These are phyloP conservation scores for Chalciporus piperatus DNA, from an alignment of 768 basidiomycete genomes.

Conservation along the genomic window DNA sequence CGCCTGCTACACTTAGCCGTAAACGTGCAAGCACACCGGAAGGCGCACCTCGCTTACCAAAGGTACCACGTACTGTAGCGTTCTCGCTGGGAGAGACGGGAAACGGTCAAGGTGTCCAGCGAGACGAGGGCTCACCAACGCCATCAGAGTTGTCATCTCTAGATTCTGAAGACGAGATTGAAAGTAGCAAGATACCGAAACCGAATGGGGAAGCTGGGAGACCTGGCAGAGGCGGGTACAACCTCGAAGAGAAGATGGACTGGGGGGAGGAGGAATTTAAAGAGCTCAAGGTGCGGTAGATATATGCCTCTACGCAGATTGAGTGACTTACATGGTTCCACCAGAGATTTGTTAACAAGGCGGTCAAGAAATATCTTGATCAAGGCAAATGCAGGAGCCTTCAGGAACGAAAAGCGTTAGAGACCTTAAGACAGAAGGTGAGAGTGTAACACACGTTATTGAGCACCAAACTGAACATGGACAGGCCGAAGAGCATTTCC, in stretches of 20 bases:
- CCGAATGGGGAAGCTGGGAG: constrained; percentile 1
- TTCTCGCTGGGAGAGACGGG: too few species aligned
- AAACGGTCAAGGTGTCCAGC: too few species aligned
- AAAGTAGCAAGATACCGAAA: background rate
- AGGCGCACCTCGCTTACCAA: too few species aligned
- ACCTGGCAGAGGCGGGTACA: constrained; percentile 6
- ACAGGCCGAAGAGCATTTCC: background rate
- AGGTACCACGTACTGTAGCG: too few species aligned
- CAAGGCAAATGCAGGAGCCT: background rate
- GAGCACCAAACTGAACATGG: too few species aligned
- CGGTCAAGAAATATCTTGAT: constrained; percentile 2
- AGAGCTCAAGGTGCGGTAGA: background rate
- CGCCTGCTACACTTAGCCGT: too few species aligned
- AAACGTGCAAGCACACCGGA: too few species aligned
- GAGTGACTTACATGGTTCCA: background rate
- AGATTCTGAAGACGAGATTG: background rate
- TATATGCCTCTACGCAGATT: background rate
- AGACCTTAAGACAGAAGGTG: background rate
- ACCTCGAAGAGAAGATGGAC: background rate
- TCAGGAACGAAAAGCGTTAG: background rate
- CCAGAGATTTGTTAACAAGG: background rate
- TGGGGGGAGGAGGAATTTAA: constrained; percentile 1
- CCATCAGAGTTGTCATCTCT: background rate
- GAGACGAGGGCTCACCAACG: background rate
- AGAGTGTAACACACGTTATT: too few species aligned